Base-by-base conservation (phyloP, 2,329 filamentous ascomycete genomes). In the Eutypella sp. region DNA sequence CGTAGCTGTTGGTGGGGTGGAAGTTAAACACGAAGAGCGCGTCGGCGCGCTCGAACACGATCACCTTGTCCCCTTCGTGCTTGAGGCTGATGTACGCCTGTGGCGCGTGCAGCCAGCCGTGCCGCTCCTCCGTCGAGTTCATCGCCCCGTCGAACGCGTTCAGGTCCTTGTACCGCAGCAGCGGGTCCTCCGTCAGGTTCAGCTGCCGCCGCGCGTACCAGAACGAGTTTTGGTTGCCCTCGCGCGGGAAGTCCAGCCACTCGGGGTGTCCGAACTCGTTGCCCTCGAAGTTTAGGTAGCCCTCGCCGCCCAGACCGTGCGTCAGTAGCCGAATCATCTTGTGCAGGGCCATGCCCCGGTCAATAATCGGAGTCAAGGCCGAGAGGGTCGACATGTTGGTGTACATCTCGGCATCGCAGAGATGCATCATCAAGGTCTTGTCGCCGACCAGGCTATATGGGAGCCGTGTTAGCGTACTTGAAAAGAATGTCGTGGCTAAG, bases 241-340 rank as follows among this genome's bases (percentile, higher is more conserved):
- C 89, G 42, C 93, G 87, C 4, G 93, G 93, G 68, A 99, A 99
- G 67, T 99, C 93, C 33, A 99, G 86, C 93, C 93, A 99, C 68
- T 99, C 93, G 0, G 93, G 93, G 64, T 99, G 93, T 1, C 93
- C 93, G 61, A 99, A 99, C 68, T 99, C 93, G 67, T 99, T 99
- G 50, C 93, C 93, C 70, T 96, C 91, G 58, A 99, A 99, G 72
- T 97, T 99, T 44, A 99, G 85, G 63, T 96, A 99, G 33, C 92
- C 93, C 68, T 99, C 93, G 45, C 93, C 93, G 48, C 93, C 93
- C 15, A 99, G 79, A 36, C 78, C 81, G 64, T 99, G 92, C 1
- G 93, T 97, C 52, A 99, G 73, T 15, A 99, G 81, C 13, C 93
- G 87, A 60, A 99, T 96, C 86, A 99, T 86, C 74, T 99, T 99